Evolutionary conservation across 2,329 filamentous ascomycete genomes (phyloP).

Genomic region (Colletotrichum cereale): DNA sequence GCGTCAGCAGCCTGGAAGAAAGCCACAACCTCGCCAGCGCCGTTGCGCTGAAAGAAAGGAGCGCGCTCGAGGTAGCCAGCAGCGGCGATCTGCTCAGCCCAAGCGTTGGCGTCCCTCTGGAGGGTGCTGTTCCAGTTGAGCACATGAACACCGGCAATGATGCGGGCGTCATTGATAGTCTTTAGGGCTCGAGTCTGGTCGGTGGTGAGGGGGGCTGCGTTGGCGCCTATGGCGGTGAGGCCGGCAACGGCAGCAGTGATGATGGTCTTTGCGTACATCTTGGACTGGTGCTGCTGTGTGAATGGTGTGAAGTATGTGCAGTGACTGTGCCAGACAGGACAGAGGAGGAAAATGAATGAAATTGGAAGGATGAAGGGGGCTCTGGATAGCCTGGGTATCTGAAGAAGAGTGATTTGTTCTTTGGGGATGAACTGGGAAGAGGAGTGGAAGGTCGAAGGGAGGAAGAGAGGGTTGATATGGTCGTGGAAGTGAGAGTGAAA

Average conservation of each 20-base stretch:
- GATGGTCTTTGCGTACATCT: conserved; percentile 2
- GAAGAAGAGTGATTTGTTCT: background rate
- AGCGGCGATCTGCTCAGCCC: background rate
- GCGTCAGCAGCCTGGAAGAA: background rate
- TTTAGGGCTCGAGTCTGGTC: background rate
- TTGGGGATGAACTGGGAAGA: background rate
- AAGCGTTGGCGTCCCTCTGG: conserved; percentile 5
- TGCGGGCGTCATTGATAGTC: background rate
- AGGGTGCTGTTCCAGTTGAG: conserved; percentile 8
- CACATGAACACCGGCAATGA: background rate
- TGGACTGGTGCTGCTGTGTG: background rate
- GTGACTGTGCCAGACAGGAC: background rate
- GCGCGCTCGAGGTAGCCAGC: conserved; percentile 4
- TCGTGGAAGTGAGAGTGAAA: background rate
- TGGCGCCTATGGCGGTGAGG: background rate
- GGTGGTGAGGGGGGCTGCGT: background rate
- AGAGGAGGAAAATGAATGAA: too few species aligned
- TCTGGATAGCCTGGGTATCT: background rate
- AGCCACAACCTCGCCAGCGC: conserved; percentile 15
- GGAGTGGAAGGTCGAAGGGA: background rate
- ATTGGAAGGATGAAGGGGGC: too few species aligned
- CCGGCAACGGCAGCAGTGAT: background rate
- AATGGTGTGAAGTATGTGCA: background rate
- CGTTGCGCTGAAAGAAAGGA: conserved; percentile 17
- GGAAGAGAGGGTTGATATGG: background rate